These are phyloP conservation scores for Hysterium pulicare DNA, from an alignment of 2,329 filamentous ascomycete species.

Conservation along the genomic window DNA sequence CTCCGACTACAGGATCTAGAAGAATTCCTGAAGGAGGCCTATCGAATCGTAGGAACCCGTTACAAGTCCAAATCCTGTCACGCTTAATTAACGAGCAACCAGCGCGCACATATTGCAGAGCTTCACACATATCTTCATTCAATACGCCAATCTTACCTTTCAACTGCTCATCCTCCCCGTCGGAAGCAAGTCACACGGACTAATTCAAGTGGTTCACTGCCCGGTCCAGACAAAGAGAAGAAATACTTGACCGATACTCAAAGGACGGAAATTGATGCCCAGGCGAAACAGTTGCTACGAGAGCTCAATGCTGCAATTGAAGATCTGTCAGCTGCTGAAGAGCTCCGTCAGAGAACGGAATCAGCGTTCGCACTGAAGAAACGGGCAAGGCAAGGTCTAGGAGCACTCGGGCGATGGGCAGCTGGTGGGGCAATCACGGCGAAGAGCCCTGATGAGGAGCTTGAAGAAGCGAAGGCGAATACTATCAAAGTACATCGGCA, in stretches of 20 bases:
- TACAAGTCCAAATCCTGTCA: slow-evolving; percentile 9
- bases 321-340: slow-evolving; percentile 75
- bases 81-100: slow-evolving; percentile 22
- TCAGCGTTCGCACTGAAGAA: slow-evolving; percentile 68
- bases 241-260: slow-evolving; percentile 73
- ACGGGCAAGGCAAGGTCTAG: slow-evolving; percentile 59
- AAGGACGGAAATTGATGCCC: slow-evolving; percentile 80
- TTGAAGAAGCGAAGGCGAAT: slow-evolving; percentile 67
- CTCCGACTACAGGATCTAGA: slow-evolving; percentile 56
- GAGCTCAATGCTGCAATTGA: slow-evolving; percentile 80
- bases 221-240: slow-evolving; percentile 42
- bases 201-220: slow-evolving; percentile 22
- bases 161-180: slow-evolving; percentile 64
- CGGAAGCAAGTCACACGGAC: slow-evolving; percentile 46
- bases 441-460: slow-evolving; percentile 64
- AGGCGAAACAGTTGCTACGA: slow-evolving; percentile 79
- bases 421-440: slow-evolving; percentile 49
- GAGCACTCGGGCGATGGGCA: slow-evolving; percentile 67
- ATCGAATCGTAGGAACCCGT: slow-evolving; percentile 71
- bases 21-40: slow-evolving; percentile 89
- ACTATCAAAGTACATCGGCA: slow-evolving; percentile 71
- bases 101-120: slow-evolving; percentile 83
- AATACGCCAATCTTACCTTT: slow-evolving; percentile 88
- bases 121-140: slow-evolving; percentile 76
- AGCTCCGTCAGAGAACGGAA: slow-evolving; percentile 74